Base-by-base conservation (phyloP, 768 basidiomycete species). In the Termitomyces sp. region DNA sequence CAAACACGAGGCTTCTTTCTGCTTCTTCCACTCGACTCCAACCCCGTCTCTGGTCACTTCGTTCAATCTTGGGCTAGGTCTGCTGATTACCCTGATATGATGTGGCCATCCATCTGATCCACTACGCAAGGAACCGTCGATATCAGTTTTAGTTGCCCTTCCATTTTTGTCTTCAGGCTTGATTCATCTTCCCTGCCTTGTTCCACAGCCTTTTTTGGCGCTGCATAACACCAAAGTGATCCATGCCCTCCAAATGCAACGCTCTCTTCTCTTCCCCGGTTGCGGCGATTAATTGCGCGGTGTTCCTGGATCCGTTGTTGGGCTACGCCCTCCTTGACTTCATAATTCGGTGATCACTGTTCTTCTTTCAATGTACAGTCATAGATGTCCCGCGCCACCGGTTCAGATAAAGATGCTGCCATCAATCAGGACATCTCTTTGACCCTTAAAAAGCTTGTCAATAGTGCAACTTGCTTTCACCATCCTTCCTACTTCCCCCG, bases 221-320 rank as follows among this genome's bases (percentile, higher is more conserved):
- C 55, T 56, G 20, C 31, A 46, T 61, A 43, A 46, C 48, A 48
- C n/a, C 15, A 29, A 60, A 54, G 51, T 63, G 60, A 54, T 54
- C 38, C 40, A 48, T 59, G 50, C 42, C 40, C 25, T 42, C 49
- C 12, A 25, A 25, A 25, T 25, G 25, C 25, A 59, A 43, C 38
- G 43, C 37, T 61, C 43, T 59, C 34, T 56, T 58, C 56, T 59
- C 54, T 43, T 55, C 54, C 29, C 55, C 54, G 42, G 55, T 51
- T 51, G 52, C 60, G 59, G 56, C 58, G 48, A 66, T 67, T 56
- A 58, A 55, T 46, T 66, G 64, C 65, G 67, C 67, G 70, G 67
- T 66, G 73, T 74, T 69, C 74, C 74, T 75, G 72, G 71, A 73
- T 71, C 71, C 68, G 66, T 72, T 74, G 72, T 70, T 69, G 25